These are phyloP conservation scores for Saccharomyces hybrid DNA, from an alignment of 1,139 yeast genomes.

Conservation along the genomic window DNA sequence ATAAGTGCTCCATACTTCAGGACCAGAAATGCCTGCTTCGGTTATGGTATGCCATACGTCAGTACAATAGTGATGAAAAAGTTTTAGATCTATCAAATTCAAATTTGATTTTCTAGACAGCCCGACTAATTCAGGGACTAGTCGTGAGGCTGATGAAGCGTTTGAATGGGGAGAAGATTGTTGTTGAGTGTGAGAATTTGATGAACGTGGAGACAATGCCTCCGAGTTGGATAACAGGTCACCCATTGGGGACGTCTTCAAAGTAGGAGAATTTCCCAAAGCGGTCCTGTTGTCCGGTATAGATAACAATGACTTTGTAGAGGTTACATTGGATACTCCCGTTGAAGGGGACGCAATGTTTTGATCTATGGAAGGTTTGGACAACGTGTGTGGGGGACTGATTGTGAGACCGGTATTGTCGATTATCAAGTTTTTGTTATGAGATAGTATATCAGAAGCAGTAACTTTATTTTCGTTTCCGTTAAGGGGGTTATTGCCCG, in stretches of 20 bases:
- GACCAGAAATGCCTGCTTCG: slow-evolving; percentile 82
- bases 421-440: background rate
- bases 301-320: background rate
- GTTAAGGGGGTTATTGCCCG: background rate
- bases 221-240: background rate
- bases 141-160: background rate
- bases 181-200: background rate
- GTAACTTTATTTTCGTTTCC: background rate
- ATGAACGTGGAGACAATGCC: background rate
- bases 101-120: slow-evolving; percentile 34
- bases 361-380: background rate
- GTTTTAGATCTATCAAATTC: slow-evolving; percentile 67
- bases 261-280: background rate
- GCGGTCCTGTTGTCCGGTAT: background rate
- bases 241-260: slow-evolving; percentile 7
- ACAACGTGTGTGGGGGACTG: background rate
- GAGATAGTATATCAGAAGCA: background rate
- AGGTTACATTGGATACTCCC: background rate
- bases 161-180: slow-evolving; percentile 6
- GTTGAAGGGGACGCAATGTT: background rate
- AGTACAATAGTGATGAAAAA: slow-evolving; percentile 82
- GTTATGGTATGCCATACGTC: slow-evolving; percentile 82
- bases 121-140: background rate
- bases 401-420: background rate
- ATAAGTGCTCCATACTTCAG: slow-evolving; percentile 78